Conservation (phyloP, 2,329 filamentous ascomycete genomes). For the Paecilomyces fulvus region DNA sequence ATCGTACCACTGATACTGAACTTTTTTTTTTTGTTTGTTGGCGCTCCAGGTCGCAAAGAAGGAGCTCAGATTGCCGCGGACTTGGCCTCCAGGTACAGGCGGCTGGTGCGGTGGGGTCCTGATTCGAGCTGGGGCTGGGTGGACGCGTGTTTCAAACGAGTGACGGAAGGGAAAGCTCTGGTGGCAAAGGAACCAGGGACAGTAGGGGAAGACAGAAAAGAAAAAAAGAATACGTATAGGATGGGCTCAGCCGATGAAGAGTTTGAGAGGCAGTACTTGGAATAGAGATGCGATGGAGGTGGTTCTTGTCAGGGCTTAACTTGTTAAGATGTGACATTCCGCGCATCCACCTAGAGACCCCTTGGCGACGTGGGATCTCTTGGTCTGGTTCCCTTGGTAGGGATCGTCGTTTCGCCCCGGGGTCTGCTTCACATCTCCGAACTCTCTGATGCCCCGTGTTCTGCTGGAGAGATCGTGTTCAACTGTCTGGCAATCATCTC, state of each 20-base stretch:
- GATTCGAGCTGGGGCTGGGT: slow-evolving; percentile 3
- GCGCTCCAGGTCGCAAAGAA: neutral
- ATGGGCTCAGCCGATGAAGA: slow-evolving; percentile 1
- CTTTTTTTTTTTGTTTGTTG: neutral
- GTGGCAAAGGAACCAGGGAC: neutral
- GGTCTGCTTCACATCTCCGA: neutral
- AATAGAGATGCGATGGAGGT: slow-evolving; percentile 4
- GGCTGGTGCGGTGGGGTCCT: slow-evolving; percentile 2
- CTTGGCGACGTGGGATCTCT: neutral
- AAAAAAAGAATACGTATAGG: neutral
- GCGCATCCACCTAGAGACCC: neutral
- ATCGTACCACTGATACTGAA: neutral
- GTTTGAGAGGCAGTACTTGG: slow-evolving; percentile 3
- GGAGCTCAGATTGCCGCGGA: neutral
- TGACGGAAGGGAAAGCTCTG: slow-evolving; percentile 2
- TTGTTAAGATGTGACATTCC: slow-evolving; percentile 2
- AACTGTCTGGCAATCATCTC: too few species aligned
- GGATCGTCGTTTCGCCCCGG: neutral
- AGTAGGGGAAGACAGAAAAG: slow-evolving; percentile 2
- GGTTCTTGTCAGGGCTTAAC: neutral
- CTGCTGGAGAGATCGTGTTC: neutral
- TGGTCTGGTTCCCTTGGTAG: neutral
- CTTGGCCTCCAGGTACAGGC: neutral
- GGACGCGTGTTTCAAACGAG: slow-evolving; percentile 11
- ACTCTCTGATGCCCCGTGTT: neutral